These are phyloP conservation scores for Coriolopsis trogii DNA, from an alignment of 1,284 basidiomycete genomes.

Conservation along the genomic window DNA sequence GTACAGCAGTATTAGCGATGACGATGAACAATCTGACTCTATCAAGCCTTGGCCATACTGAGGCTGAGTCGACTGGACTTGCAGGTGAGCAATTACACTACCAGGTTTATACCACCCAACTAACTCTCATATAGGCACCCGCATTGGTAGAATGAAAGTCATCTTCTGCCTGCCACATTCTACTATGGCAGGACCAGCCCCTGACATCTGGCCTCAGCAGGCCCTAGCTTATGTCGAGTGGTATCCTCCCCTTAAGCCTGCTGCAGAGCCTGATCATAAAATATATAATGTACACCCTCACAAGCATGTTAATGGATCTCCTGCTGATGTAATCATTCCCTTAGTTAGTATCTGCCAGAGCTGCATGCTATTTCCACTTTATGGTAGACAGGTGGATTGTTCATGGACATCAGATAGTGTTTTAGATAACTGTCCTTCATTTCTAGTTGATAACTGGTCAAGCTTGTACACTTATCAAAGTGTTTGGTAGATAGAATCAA, in stretches of 20 bases:
- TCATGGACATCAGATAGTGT: not conserved
- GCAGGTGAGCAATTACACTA: not conserved
- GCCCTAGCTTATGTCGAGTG: slow-evolving; percentile 1
- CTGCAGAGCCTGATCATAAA: not conserved
- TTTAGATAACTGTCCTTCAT: not conserved
- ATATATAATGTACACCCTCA: not conserved
- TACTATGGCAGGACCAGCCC: not conserved
- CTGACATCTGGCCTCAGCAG: not conserved
- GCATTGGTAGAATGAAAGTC: not conserved
- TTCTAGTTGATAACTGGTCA: slow-evolving; percentile 1
- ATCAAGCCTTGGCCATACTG: not conserved
- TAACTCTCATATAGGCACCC: not conserved
- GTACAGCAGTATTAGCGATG: not conserved
- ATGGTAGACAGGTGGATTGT: not conserved
- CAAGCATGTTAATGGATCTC: not conserved
- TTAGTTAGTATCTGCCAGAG: not conserved
- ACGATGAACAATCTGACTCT: not conserved
- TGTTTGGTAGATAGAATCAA: slow-evolving; percentile 3
- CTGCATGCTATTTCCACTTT: not conserved
- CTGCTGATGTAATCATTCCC: not conserved
- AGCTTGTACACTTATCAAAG: slow-evolving; percentile 2
- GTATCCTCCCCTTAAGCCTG: not conserved
- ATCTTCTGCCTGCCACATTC: not conserved
- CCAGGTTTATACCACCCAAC: not conserved
- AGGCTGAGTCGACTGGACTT: not conserved